Evolutionary conservation across 169 alveolate genomes (phyloP), one percentile per base, ranked within the genome.

Genomic region (Toxoplasma gondii): DNA sequence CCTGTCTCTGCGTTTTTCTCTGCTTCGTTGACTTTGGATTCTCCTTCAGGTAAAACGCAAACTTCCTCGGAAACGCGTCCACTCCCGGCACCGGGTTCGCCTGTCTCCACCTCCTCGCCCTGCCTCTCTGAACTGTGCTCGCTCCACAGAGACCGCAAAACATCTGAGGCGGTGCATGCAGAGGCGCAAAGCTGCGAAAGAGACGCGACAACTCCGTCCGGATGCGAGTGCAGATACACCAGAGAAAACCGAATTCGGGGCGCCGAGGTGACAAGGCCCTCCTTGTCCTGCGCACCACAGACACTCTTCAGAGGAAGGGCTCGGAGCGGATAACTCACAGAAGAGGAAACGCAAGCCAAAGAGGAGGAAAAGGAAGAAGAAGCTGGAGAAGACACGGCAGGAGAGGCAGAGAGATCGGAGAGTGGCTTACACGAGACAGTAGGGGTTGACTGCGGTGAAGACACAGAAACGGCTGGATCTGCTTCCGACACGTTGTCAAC

Each of bases 161-260:
- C 86, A 1, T 22, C 90, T 2, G 69, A 41, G 90, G 69, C 90
- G 17, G 41, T 82, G 39, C 90, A 82, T 5, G 69, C 69, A 4
- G 69, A 9, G 24, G 90, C 53, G 86, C 49, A 78, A 27, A 78
- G 86, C 12, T 78, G 86, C 39, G 86, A 45, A 19, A 78, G 86
- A 27, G 86, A 19, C 86, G 86, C 86, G 86, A 78, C 49, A 27
- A 78, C 49, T 10, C 86, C 86, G 29, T 78, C 45, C 10, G 86
- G 86, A n/a, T 78, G 86, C 29, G 86, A 45, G 86, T 78, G 86
- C n/a, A 82, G 90, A 82, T 78, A 78, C 86, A 78, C 86, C 67
- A 43, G 67, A 36, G 90, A 82, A 39, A 29, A 38, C 5, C 67
- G 69, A 49, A 4, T 12, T 4, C 58, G 58, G 58, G 58, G 12